These are phyloP conservation scores for Phytophthora citrophthora DNA, from an alignment of 352 stramenopile genomes.

Conservation along the genomic window DNA sequence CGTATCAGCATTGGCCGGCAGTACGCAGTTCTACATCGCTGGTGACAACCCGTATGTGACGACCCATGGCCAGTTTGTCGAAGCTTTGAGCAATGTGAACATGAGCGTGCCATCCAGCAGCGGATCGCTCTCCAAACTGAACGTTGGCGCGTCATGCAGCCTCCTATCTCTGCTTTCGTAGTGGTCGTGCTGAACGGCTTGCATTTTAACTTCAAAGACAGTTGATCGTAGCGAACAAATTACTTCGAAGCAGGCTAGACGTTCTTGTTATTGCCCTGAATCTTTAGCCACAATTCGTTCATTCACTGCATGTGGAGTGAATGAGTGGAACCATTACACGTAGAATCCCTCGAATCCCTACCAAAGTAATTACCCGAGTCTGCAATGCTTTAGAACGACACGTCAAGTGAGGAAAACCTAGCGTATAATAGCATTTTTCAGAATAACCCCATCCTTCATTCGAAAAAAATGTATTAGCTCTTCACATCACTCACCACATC, in stretches of 20 bases:
- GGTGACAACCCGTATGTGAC: constrained; percentile 57
- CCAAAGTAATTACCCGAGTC: too few relatives aligned
- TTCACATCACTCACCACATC: constrained; percentile 20
- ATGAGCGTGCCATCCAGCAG: constrained; percentile 45
- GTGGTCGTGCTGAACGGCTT: too few relatives aligned
- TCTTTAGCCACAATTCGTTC: too few relatives aligned
- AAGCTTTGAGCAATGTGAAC: constrained; percentile 53
- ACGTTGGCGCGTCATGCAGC: constrained; percentile 18
- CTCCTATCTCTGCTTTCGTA: constrained; percentile 23
- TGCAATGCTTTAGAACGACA: too few relatives aligned
- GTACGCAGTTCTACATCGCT: constrained; percentile 57
- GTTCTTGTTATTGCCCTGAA: too few relatives aligned
- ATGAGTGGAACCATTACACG: too few relatives aligned
- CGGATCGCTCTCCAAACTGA: constrained; percentile 21
- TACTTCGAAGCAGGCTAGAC: too few relatives aligned
- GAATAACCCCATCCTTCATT: too few relatives aligned
- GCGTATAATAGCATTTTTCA: too few relatives aligned
- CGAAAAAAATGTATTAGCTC: constrained; percentile 22
- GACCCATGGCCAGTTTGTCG: constrained; percentile 33
- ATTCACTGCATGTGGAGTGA: too few relatives aligned
- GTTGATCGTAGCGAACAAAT: background rate
- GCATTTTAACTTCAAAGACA: background rate
- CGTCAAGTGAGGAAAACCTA: too few relatives aligned
- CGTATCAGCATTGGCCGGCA: constrained; percentile 33
- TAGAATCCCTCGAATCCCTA: too few relatives aligned